Evolutionary conservation across 1,139 yeast species (phyloP).

Genomic region (Ashbya aceris): DNA sequence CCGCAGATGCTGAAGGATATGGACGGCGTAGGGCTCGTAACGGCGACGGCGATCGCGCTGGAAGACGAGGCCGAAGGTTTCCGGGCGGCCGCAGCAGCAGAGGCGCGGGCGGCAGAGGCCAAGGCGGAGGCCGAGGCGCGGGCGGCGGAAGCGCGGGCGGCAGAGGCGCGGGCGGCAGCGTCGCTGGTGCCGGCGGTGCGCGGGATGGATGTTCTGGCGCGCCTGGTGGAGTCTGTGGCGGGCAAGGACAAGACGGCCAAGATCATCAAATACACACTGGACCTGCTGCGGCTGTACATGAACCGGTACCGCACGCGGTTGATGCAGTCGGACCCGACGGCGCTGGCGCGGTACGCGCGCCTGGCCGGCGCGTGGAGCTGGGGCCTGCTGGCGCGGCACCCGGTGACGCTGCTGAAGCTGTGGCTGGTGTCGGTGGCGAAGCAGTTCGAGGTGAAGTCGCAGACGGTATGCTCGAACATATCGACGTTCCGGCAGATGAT

Average conservation of each 20-base stretch:
- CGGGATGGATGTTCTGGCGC: slow-evolving; percentile 41
- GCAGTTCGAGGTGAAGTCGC: slow-evolving; percentile 31
- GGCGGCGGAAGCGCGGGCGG: not conserved
- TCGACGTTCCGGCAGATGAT: slow-evolving; percentile 58
- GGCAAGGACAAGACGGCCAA: slow-evolving; percentile 71
- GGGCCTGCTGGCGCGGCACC: slow-evolving; percentile 18
- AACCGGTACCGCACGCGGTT: slow-evolving; percentile 31
- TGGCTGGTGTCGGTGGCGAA: slow-evolving; percentile 11
- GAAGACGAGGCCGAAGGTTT: not conserved
- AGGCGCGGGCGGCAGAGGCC: not conserved
- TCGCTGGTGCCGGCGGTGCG: not conserved
- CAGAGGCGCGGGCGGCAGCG: not conserved
- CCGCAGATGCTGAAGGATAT: not conserved
- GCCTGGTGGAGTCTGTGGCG: slow-evolving; percentile 43
- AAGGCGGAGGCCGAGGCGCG: not conserved
- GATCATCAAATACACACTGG: slow-evolving; percentile 48
- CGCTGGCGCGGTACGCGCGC: slow-evolving; percentile 19
- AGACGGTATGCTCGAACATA: slow-evolving; percentile 42
- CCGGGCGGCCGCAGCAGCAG: not conserved
- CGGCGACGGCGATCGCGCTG: not conserved
- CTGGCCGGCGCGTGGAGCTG: slow-evolving; percentile 22
- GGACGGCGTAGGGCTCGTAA: not conserved
- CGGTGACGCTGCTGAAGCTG: slow-evolving; percentile 14
- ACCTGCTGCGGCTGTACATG: slow-evolving; percentile 45
- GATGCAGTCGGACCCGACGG: slow-evolving; percentile 12